phyloP scores from a whole-genome alignment of 345 rosid species.

The Aquilaria sinensis region DNA sequence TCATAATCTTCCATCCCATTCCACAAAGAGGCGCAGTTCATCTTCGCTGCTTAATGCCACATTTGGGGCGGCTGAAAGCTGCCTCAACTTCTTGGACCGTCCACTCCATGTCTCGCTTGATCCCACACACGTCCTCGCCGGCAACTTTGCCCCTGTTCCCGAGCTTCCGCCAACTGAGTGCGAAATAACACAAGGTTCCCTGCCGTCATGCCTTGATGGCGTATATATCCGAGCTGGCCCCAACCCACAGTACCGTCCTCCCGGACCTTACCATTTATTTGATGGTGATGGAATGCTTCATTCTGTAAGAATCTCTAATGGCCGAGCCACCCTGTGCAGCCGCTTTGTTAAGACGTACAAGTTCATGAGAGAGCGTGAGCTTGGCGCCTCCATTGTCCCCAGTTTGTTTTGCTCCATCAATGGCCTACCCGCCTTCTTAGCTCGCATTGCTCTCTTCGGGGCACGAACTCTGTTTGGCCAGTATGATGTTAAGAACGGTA shows the following conservation, averaged over 20 bases:
- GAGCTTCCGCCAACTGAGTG: conserved; percentile 63
- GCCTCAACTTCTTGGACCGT: conserved; percentile 43
- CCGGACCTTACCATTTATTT: conserved; percentile 59
- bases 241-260: conserved; percentile 59
- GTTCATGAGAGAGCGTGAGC: conserved; percentile 30
- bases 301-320: conserved; percentile 33
- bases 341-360: conserved; percentile 50
- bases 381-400: conserved; percentile 41
- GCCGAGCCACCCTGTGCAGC: conserved; percentile 40
- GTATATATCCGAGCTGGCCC: conserved; percentile 71
- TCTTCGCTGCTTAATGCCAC: too few species aligned
- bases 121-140: conserved; percentile 38
- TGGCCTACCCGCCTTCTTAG: conserved; percentile 42
- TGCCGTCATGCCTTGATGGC: conserved; percentile 52
- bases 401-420: conserved; percentile 47
- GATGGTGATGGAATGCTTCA: conserved; percentile 72
- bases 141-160: conserved; percentile 54
- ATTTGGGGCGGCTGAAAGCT: too few species aligned
- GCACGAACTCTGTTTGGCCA: conserved; percentile 38
- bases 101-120: conserved; percentile 38
- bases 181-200: conserved; percentile 37
- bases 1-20: too few species aligned
- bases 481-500: conserved; percentile 40
- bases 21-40: too few species aligned
- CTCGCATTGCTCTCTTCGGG: conserved; percentile 38